Evolutionary conservation across 2,329 filamentous ascomycete species (phyloP), one percentile per base, ranked within the genome.

Genomic region (Arthrobotrys conoides): DNA sequence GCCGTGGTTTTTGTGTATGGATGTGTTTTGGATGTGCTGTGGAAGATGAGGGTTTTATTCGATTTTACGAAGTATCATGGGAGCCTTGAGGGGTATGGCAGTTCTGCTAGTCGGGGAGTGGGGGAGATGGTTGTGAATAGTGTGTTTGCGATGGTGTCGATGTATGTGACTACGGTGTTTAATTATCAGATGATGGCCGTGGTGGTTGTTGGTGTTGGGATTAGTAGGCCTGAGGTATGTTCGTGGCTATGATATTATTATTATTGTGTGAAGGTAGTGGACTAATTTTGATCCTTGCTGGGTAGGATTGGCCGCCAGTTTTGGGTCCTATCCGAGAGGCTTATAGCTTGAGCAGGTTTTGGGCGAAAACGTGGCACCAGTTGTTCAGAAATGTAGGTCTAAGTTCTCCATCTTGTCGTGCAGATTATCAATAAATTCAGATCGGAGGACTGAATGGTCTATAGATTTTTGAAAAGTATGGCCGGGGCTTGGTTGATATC

Each of bases 101-200:
- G 63, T 27, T 66, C 63, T 24, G 63, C 63, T 18, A 66, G 63
- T 24, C 41, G 30, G 20, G 63, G 63, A 38, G 10, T 53, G 8
- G 27, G 44, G 6, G 16, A n/a, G 6, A 51, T 66, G 63, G 18
- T 24, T n/a, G 18, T 38, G 6, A 66, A 66, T 16, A 66, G 63
- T n/a, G 18, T 53, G 12, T 66, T 66, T 38, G 63, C 24, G 30
- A 51, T 66, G 30, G 46, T 51, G 30, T 66, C 63, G 2, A 66
- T 66, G 63, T 66, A 66, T 22, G 38, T 66, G 8, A 66, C 30
- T n/a, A 66, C 63, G 9, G 24, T 66, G 30, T 66, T 66, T n/a
- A 66, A 66, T 18, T 66, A 66, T 41, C 38, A 66, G 46, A 66
- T 66, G 46, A 66, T 66, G 63, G 63, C 63, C 1, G n/a, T 53